These are phyloP conservation scores for Coccomyxa subellipsoidea DNA, from an alignment of 163 green algal genomes.

Conservation along the genomic window DNA sequence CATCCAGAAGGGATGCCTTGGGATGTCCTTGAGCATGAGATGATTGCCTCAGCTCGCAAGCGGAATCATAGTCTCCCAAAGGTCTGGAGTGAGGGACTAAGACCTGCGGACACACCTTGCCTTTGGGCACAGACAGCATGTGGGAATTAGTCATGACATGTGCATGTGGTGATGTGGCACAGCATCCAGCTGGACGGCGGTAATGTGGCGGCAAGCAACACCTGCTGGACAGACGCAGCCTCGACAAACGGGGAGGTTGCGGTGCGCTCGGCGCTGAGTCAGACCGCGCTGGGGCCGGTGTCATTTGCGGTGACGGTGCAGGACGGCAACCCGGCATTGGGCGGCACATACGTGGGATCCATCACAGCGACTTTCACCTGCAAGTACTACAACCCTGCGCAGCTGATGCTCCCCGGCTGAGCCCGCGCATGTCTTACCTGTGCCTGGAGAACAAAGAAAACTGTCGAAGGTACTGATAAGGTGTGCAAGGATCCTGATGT, in stretches of 20 bases:
- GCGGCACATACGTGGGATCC: background rate
- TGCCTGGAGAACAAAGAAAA: too few species aligned
- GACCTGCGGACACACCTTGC: too few species aligned
- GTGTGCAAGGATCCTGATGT: too few species aligned
- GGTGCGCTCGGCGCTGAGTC: background rate
- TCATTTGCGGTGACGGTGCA: background rate
- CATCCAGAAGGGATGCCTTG: too few species aligned
- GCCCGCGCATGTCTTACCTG: too few species aligned
- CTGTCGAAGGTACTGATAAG: too few species aligned
- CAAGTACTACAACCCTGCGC: constrained; percentile 1
- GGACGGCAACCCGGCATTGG: background rate
- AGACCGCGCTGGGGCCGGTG: background rate
- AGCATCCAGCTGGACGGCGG: constrained; percentile 4
- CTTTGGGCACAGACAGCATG: background rate
- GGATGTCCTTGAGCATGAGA: too few species aligned
- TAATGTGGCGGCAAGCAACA: background rate
- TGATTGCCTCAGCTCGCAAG: too few species aligned
- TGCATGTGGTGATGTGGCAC: background rate
- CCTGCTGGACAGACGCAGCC: constrained; percentile 5
- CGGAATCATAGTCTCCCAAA: too few species aligned
- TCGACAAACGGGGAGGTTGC: background rate
- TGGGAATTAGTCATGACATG: background rate
- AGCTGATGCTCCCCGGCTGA: background rate
- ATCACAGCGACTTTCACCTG: background rate
- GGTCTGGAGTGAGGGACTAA: too few species aligned